Evolutionary conservation across 1,284 basidiomycete species (phyloP), one percentile per base, ranked within the genome.

Genomic region (Trichosporon asahii): DNA sequence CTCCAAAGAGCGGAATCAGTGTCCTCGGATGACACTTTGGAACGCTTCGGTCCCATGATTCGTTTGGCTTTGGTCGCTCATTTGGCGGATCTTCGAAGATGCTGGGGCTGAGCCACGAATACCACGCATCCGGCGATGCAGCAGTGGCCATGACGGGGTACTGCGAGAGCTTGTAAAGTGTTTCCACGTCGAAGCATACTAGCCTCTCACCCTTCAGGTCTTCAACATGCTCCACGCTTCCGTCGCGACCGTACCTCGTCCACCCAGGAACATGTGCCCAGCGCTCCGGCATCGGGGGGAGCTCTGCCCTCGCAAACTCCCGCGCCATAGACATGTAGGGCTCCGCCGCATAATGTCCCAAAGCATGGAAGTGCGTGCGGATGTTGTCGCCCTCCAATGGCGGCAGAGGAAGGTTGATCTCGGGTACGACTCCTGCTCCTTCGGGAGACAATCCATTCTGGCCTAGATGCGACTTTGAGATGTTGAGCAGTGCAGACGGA

Each of bases 51-150:
- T 81, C 79, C 79, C 80, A 82, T 0, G 70, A 65, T 7, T 46
- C 55, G 4, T 55, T 68, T 29, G 65, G 35, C 23, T 18, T 29
- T 0, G 68, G 69, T 0, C 77, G 73, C 21, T 68, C n/a, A 2
- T 31, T 29, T 4, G 80, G 80, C 0, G 80, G 76, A 4, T 70
- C 27, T 12, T 88, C 88, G 5, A 98, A 87, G 4, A 99, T 85
- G 90, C 94, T 96, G 0, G 96, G 96, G 0, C 92, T 95, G 70
- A 98, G 88, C 96, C 97, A 99, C 4, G 89, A 89, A 80, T 99
- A 99, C 95, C 96, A 99, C 0, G 90, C 90, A 44, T 89, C 89
- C 18, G 87, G 85, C 4, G 94, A 90, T 0, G 89, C 92, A 1
- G 95, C 95, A 69, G 91, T 92, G 0, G 97, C 95, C 87, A 99